Base-by-base conservation (phyloP, 2,329 filamentous ascomycete species). In the Cladophialophora psammophila region DNA sequence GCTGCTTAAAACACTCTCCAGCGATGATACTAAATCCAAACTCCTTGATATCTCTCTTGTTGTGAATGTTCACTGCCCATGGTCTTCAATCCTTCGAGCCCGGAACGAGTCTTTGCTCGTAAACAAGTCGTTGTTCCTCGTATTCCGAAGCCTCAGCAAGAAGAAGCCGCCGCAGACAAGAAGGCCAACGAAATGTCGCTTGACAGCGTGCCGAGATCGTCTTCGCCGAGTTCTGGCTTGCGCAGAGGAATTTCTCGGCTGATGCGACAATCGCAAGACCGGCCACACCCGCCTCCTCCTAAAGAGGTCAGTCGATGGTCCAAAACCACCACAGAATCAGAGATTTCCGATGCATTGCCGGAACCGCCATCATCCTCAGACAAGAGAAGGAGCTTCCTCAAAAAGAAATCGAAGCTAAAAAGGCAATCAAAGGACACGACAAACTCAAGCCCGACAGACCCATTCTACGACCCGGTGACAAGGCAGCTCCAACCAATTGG, bases 281-380 rank as follows among this genome's bases (percentile, higher is more conserved):
- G 53, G 20, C 38, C 26, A 60, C 57, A 68, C 50, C 18, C 56
- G 26, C 50, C 45, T 42, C 50, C 45, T 42, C 60, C 60, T n/a
- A 64, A 54, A 45, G 68, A 70, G 35, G 38, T 68, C 53, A 70
- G 68, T 42, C 68, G 68, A 5, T 70, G 68, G 68, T 70, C 68
- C 15, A 70, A 65, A 55, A 70, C 68, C 4, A 70, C 66, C 15
- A 70, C 68, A 18, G 68, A 70, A 50, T 68, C 68, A n/a, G 68
- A 70, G 56, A 56, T 61, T 8, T 66, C 66, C 26, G 65, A 70
- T 35, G 60, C 60, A 10, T n/a, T 59, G 7, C 18, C 36, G 40
- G 36, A 55, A 42, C 56, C 42, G 8, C 35, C 48, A 8, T 26
- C 45, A 50, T 3, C 9, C 8, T 10, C 45, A 31, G 18, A 50